Evolutionary conservation across 1,139 yeast species (phyloP), one percentile per base, ranked within the genome.

Genomic region (Dujonia santamariae): DNA sequence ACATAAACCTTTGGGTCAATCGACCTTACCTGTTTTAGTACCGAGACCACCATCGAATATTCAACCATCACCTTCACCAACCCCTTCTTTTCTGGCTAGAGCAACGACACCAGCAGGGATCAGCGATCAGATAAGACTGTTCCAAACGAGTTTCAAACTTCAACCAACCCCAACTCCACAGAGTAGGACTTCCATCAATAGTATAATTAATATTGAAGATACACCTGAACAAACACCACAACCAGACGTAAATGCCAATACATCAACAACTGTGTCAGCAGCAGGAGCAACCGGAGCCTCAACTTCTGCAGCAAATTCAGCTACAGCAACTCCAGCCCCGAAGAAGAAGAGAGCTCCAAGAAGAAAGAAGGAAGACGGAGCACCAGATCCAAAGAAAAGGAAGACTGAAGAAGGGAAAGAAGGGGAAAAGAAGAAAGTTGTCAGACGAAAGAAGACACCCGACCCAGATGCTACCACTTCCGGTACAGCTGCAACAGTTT

Each of bases 191-290:
- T 61, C 69, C 7, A 64, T 65, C 21, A 61, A 56, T 37, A 60
- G 68, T 13, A 60, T 65, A 23, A 65, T 64, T 36, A 64, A 65
- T 41, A 41, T 50, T 14, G 68, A 63, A 31, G 62, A 60, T 31
- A 63, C 55, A 23, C 45, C 53, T 7, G 45, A 37, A 11, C 22
- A 60, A 30, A 63, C 55, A 23, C 45, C 53, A 7, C 44, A 37
- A 11, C 22, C 35, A 14, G 15, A 16, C n/a, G 30, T 32, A 30
- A 17, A 13, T 14, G 8, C 16, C 4, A 11, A 17, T 4, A 15
- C 7, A 9, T 12, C 28, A 14, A 8, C 26, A 7, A 16, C 32
- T 22, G 32, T 21, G 23, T 11, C 23, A 16, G 33, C 26, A 24
- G 34, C 25, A 17, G 21, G 12, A 8, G 35, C 43, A 17, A 28